Evolutionary conservation across 2,329 filamentous ascomycete genomes (phyloP).

Genomic region (Xylariales sp.): DNA sequence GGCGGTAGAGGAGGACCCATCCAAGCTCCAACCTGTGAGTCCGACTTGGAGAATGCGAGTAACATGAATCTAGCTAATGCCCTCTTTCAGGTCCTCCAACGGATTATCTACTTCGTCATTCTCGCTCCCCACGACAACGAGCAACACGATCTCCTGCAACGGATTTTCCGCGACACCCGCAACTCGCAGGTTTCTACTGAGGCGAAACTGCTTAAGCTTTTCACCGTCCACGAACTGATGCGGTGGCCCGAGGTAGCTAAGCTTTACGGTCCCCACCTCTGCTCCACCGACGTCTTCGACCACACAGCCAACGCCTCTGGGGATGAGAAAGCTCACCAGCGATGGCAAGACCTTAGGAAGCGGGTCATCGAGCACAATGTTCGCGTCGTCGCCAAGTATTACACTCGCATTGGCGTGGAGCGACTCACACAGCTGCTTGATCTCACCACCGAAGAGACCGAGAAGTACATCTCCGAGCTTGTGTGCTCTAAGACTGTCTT

Average conservation of each 20-base stretch:
- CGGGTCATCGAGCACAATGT: slow-evolving; percentile 99
- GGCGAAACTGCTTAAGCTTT: slow-evolving; percentile 83
- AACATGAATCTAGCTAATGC: too few relatives aligned
- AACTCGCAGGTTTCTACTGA: slow-evolving; percentile 75
- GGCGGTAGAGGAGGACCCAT: slow-evolving; percentile 83
- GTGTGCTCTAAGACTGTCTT: slow-evolving; percentile 98
- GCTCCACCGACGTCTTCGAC: slow-evolving; percentile 85
- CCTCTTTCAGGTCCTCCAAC: slow-evolving; percentile 69
- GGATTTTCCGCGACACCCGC: slow-evolving; percentile 80
- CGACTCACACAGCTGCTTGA: slow-evolving; percentile 88
- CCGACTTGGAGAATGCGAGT: too few relatives aligned
- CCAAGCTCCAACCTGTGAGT: slow-evolving; percentile 78
- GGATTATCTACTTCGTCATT: slow-evolving; percentile 96
- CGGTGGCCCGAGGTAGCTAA: slow-evolving; percentile 92
- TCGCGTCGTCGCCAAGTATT: slow-evolving; percentile 95
- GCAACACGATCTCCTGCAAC: slow-evolving; percentile 93
- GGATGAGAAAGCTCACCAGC: slow-evolving; percentile 75
- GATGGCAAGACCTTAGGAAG: slow-evolving; percentile 95
- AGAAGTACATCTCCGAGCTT: slow-evolving; percentile 97
- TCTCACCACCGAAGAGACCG: slow-evolving; percentile 89
- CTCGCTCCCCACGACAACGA: slow-evolving; percentile 97
- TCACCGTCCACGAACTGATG: slow-evolving; percentile 96
- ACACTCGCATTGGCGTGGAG: slow-evolving; percentile 91
- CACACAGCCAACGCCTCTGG: slow-evolving; percentile 56
- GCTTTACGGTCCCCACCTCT: slow-evolving; percentile 83